Conservation (phyloP, 2,329 filamentous ascomycete species). For the Colletotrichum zoysiae region DNA sequence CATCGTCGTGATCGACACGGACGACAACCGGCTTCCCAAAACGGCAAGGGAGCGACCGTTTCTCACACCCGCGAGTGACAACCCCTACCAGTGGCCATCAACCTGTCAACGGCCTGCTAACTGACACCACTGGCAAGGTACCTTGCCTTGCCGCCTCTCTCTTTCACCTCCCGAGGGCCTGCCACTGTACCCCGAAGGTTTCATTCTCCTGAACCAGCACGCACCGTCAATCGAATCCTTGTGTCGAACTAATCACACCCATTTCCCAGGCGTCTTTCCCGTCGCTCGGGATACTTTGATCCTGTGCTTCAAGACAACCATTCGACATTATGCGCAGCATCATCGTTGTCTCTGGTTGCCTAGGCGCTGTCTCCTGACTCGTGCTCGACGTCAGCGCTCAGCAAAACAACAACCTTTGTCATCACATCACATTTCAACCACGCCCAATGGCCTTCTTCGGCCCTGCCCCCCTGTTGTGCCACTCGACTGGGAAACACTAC, state of each 20-base stretch:
- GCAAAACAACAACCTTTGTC: background rate
- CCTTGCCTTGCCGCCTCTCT: constrained; percentile 2
- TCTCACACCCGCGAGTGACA: background rate
- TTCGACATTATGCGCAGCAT: background rate
- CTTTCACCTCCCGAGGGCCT: background rate
- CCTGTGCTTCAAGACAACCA: background rate
- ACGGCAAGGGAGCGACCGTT: constrained; percentile 34
- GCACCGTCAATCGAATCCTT: constrained; percentile 6
- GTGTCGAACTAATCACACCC: constrained; percentile 8
- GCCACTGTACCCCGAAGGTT: constrained; percentile 16
- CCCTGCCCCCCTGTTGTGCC: background rate
- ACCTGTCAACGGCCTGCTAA: constrained; percentile 8
- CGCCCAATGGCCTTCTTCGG: background rate
- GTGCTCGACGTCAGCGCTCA: constrained; percentile 15
- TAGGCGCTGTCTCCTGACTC: background rate
- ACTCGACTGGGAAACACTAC: background rate
- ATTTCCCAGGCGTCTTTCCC: background rate
- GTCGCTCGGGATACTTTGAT: background rate
- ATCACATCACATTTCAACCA: background rate
- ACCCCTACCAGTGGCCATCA: constrained; percentile 12
- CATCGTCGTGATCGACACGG: constrained; percentile 38
- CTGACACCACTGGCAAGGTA: background rate
- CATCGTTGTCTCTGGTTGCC: constrained; percentile 1
- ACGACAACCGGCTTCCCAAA: constrained; percentile 36
- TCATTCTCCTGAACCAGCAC: constrained; percentile 19